These are phyloP conservation scores for Cymbidium sinense DNA, from an alignment of 106 monocot species.

Conservation along the genomic window DNA sequence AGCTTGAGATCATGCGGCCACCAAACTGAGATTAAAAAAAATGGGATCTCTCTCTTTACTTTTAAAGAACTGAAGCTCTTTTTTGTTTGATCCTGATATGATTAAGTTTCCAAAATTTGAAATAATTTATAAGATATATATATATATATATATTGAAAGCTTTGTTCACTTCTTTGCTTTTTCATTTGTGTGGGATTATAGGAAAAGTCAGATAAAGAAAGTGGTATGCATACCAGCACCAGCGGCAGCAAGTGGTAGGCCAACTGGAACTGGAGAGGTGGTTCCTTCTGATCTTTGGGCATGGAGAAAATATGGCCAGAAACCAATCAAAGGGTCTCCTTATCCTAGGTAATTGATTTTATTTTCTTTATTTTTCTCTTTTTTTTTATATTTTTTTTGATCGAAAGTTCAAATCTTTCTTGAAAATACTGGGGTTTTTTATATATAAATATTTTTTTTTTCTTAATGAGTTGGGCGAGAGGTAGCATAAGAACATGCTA, in stretches of 20 bases:
- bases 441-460: neutral
- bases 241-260: constrained; percentile 37
- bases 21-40: neutral
- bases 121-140: neutral
- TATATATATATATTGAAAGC: neutral
- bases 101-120: neutral
- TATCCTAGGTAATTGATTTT: constrained; percentile 8
- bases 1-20: neutral
- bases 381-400: neutral
- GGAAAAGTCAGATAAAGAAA: constrained; percentile 90
- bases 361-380: too few species aligned
- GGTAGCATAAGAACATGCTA: constrained; percentile 1
- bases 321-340: constrained; percentile 15
- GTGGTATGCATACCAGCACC: constrained; percentile 97
- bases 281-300: constrained; percentile 79
- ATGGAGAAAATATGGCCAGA: constrained; percentile 15
- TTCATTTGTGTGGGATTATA: constrained; percentile 10
- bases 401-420: neutral
- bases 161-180: neutral
- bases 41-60: neutral
- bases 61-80: neutral
- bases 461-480: neutral
- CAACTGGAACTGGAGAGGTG: constrained; percentile 46
- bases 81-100: neutral
- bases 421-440: neutral